Percentiles rank a stretch among this genome's conserved stretches.
Evolutionary conservation across 805 yeast species (phyloP).

Genomic region (Myxozyma monticola): DNA sequence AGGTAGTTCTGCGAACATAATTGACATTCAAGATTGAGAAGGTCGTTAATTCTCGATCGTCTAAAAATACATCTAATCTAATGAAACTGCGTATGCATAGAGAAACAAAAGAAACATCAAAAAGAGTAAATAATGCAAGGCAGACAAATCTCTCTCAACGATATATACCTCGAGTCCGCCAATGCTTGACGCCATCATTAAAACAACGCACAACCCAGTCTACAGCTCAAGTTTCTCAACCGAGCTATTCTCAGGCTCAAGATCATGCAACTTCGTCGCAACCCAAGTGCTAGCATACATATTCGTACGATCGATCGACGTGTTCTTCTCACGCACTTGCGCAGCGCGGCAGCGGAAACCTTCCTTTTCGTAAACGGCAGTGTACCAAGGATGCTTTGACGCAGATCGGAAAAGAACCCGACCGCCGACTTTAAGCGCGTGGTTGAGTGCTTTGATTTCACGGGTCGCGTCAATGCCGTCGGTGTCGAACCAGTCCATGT

Average conservation of each 20-base stretch:
- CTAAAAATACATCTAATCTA: too few species aligned
- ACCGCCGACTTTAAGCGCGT: slow-evolving; percentile 66
- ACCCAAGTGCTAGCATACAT: slow-evolving; percentile 92
- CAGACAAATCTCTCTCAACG: too few species aligned
- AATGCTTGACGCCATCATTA: neutral
- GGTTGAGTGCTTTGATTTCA: slow-evolving; percentile 64
- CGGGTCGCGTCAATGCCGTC: slow-evolving; percentile 59
- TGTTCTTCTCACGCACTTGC: slow-evolving; percentile 62
- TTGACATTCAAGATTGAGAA: too few species aligned
- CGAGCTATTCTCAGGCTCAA: slow-evolving; percentile 12
- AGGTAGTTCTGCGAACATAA: too few species aligned
- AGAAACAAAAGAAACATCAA: too few species aligned
- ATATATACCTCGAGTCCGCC: too few species aligned
- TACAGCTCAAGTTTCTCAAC: slow-evolving; percentile 11
- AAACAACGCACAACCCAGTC: neutral
- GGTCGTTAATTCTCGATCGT: too few species aligned
- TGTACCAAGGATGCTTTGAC: slow-evolving; percentile 74
- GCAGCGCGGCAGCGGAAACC: slow-evolving; percentile 73
- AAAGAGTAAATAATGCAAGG: too few species aligned
- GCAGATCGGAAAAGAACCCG: slow-evolving; percentile 78
- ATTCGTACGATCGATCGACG: slow-evolving; percentile 73
- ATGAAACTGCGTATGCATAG: too few species aligned
- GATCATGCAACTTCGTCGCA: slow-evolving; percentile 25
- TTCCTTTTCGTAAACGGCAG: slow-evolving; percentile 59
- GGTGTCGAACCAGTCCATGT: slow-evolving; percentile 88